Percentiles rank a stretch among this genome's conserved stretches.
phyloP scores from a whole-genome alignment of 1,139 yeast genomes.

The Martiniozyma asiatica region DNA sequence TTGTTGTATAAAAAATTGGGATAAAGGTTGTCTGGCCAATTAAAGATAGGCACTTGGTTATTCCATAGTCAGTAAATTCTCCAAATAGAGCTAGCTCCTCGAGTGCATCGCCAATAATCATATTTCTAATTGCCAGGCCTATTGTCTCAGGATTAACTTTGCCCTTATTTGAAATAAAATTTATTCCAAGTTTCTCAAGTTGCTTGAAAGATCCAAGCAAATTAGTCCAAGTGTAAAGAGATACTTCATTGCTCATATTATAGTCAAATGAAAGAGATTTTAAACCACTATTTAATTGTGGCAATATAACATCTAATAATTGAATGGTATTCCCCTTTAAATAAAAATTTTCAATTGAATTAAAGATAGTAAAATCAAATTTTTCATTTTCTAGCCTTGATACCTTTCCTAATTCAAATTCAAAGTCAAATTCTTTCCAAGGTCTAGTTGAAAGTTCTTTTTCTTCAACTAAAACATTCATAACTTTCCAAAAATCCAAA shows the following conservation, averaged over 20 bases:
- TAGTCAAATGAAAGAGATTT: constrained; percentile 2
- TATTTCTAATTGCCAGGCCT: constrained; percentile 1
- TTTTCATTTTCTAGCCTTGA: too few species aligned
- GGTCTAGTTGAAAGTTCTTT: too few species aligned
- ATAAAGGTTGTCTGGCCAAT: too few species aligned
- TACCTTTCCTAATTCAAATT: too few species aligned
- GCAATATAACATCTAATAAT: not conserved
- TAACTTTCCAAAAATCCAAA: too few species aligned
- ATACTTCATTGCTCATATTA: too few species aligned
- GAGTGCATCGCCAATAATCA: constrained; percentile 1
- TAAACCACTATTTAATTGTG: not conserved
- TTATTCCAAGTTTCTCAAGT: not conserved
- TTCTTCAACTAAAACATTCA: too few species aligned
- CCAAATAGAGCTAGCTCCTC: constrained; percentile 1
- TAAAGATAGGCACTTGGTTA: not conserved
- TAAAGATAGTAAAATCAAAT: too few species aligned
- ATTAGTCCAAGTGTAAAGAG: too few species aligned
- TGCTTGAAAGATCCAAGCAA: not conserved
- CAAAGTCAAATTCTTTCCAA: too few species aligned
- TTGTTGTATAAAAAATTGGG: too few species aligned
- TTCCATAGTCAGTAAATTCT: constrained; percentile 1
- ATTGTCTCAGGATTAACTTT: constrained; percentile 2
- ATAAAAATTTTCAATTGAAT: too few species aligned
- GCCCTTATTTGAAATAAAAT: constrained; percentile 1
- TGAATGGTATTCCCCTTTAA: constrained; percentile 1